Conservation (phyloP, 176 grass and related monocot genomes). For the Alloteropsis semialata region DNA sequence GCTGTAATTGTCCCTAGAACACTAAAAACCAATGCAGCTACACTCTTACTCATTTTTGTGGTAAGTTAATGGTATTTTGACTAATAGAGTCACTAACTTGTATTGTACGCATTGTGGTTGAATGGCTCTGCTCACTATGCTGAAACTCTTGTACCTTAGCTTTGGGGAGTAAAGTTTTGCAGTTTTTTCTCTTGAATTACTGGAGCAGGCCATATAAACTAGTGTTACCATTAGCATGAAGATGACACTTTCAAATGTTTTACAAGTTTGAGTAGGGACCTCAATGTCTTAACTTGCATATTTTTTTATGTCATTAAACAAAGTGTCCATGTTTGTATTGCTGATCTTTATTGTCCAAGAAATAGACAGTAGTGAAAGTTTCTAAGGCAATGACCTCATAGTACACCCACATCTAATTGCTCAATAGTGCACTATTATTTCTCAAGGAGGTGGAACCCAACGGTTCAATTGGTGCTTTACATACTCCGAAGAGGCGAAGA, state of each 20-base stretch:
- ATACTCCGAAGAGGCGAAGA: background rate
- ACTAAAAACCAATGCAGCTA: background rate
- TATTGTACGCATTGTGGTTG: background rate
- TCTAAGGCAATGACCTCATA: background rate
- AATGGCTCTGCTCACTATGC: background rate
- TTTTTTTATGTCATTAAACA: background rate
- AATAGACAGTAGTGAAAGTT: background rate
- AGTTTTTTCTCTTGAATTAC: background rate
- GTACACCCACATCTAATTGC: background rate
- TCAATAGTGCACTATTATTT: background rate
- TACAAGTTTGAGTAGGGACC: background rate
- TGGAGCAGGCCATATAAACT: background rate
- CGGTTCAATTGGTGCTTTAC: slow-evolving; percentile 1
- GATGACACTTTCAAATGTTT: background rate
- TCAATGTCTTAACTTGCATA: background rate
- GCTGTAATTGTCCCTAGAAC: background rate
- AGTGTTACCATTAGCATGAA: background rate
- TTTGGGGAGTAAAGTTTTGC: background rate
- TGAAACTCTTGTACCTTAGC: background rate
- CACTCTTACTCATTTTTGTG: background rate
- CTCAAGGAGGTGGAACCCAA: background rate
- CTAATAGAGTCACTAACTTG: background rate
- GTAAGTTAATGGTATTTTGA: too few relatives aligned
- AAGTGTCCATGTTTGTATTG: background rate
- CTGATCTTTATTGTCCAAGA: background rate